Conservation (phyloP, 257 asterid genomes). For the Nemophila menziesii region DNA sequence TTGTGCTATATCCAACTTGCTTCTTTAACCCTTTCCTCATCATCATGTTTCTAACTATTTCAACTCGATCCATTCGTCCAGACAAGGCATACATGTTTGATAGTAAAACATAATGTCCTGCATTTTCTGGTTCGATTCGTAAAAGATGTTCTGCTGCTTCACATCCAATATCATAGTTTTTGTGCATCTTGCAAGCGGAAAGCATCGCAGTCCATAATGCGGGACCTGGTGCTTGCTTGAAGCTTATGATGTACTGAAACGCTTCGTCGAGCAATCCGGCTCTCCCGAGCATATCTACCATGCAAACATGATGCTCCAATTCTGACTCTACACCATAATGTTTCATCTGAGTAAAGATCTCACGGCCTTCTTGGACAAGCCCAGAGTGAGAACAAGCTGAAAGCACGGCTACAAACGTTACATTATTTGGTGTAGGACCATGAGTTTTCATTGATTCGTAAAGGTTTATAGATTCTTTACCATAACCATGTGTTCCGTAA, state of each 20-base stretch:
- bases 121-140: constrained; percentile 17
- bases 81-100: constrained; percentile 21
- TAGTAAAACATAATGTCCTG: constrained; percentile 20
- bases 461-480: constrained; percentile 17
- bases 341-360: constrained; percentile 17
- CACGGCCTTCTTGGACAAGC: constrained; percentile 21
- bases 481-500: constrained; percentile 25
- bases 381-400: constrained; percentile 27
- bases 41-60: constrained; percentile 20
- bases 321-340: constrained; percentile 13
- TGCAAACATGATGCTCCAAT: constrained; percentile 27
- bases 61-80: constrained; percentile 19
- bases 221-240: constrained; percentile 14
- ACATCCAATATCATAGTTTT: constrained; percentile 22
- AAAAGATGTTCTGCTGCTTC: constrained; percentile 15
- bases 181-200: constrained; percentile 26
- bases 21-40: constrained; percentile 15
- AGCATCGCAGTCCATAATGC: constrained; percentile 25
- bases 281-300: constrained; percentile 29
- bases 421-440: constrained; percentile 17
- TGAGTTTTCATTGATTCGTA: constrained; percentile 13
- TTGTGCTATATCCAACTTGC: constrained; percentile 21
- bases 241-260: constrained; percentile 8
- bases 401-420: constrained; percentile 20
- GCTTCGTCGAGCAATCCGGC: constrained; percentile 25